Base-by-base conservation (phyloP, 2,329 filamentous ascomycete genomes). In the Pseudogymnoascus sp. region DNA sequence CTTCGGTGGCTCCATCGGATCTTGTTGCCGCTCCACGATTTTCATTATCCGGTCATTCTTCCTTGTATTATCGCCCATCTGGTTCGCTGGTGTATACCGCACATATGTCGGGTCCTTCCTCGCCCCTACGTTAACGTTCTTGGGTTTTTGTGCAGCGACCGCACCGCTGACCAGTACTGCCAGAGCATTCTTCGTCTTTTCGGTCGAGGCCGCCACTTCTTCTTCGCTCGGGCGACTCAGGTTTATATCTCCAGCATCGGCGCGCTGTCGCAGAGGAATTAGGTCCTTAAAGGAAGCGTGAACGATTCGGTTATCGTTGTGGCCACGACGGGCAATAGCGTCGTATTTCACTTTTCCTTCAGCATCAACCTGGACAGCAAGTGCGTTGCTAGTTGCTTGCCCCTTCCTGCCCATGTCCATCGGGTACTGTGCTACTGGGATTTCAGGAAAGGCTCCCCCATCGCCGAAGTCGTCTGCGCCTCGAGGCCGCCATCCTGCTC, bases 41-140 rank as follows among this genome's bases (percentile, higher is more conserved):
- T 97, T 97, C 85, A 99, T 96, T 68, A 99, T 96, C 12, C 95
- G 87, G 71, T 97, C 93, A 71, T 92, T 91, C 78, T 96, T 96
- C 75, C 87, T 88, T 40, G 84, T 86, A 23, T 80, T 85, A 74
- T 92, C 91, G 11, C 95, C 95, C 91, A 99, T 97, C 78, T 99
- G 95, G 71, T 95, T 93, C 45, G 93, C 91, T 3, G 95, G 95
- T 14, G 93, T 97, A 73, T 99, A 99, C 68, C 91, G 86, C 65
- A 99, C 95, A 75, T 92, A 99, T 0, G 93, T 97, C 5, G 95
- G 87, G 65, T 96, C 93, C 64, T 89, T 88, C 68, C 90, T 83
- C 60, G 84, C 83, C n/a, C 87, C 88, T 6, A 89, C 85, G 71
- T 92, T 93, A 70, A 97, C 87, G 69, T 92, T 96, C 80, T 99